phyloP scores from a whole-genome alignment of 164 flowering plant species.

The Tinospora cordifolia region DNA sequence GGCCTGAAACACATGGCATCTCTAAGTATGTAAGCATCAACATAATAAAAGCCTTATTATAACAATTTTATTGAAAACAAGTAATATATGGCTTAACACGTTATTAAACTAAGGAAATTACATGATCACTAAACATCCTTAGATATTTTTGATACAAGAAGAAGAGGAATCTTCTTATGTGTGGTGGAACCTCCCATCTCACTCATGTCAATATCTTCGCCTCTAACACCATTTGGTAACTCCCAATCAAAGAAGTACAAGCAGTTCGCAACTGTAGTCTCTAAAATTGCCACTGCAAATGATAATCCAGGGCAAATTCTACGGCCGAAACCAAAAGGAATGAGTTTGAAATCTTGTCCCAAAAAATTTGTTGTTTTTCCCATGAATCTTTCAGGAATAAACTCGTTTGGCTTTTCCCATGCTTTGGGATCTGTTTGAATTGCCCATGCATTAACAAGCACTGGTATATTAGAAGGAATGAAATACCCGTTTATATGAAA shows the following conservation, averaged over 20 bases:
- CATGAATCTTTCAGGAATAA: slow-evolving; percentile 13
- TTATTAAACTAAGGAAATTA: too few relatives aligned
- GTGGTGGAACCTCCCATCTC: slow-evolving; percentile 2
- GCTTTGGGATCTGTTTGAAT: slow-evolving; percentile 10
- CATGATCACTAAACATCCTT: too few relatives aligned
- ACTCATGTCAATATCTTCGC: slow-evolving; percentile 9
- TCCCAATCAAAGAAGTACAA: slow-evolving; percentile 19
- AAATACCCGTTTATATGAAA: slow-evolving; percentile 3
- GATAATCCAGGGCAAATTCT: slow-evolving; percentile 16
- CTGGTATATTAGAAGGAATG: slow-evolving; percentile 9
- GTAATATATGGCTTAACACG: too few relatives aligned
- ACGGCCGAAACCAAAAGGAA: slow-evolving; percentile 19
- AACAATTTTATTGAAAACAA: too few relatives aligned
- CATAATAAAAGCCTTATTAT: too few relatives aligned
- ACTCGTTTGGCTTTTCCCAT: slow-evolving; percentile 15
- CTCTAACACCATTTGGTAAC: neutral
- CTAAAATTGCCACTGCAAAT: neutral
- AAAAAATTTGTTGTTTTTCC: slow-evolving; percentile 4
- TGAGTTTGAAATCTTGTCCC: slow-evolving; percentile 15
- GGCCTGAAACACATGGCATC: too few relatives aligned
- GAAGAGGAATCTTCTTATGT: slow-evolving; percentile 4
- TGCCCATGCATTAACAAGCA: slow-evolving; percentile 14
- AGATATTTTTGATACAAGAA: neutral
- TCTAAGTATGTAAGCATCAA: too few relatives aligned
- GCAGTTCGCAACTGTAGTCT: slow-evolving; percentile 14